Evolutionary conservation across 495 filamentous ascomycete genomes (phyloP).

Genomic region (Ascodesmis nigricans): DNA sequence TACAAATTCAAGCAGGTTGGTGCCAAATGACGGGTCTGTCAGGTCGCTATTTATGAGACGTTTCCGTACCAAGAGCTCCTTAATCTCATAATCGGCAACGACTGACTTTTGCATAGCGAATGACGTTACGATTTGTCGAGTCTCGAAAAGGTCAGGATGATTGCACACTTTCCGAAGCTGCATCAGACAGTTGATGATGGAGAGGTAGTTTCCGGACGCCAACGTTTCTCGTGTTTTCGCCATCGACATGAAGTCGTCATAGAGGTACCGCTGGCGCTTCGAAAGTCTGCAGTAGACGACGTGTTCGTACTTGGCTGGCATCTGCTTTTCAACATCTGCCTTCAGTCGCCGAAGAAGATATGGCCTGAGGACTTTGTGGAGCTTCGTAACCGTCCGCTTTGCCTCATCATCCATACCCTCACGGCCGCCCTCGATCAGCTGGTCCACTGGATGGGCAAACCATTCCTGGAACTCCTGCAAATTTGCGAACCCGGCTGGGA

Average conservation of each 20-base stretch:
- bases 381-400: constrained; percentile 63
- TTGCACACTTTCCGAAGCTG: constrained; percentile 96
- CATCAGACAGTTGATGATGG: constrained; percentile 97
- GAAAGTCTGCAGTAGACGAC: constrained; percentile 87
- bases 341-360: constrained; percentile 85
- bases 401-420: constrained; percentile 87
- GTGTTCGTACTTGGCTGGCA: constrained; percentile 95
- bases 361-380: constrained; percentile 80
- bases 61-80: constrained; percentile 47
- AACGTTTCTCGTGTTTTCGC: constrained; percentile 73
- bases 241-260: constrained; percentile 92
- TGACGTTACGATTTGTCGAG: constrained; percentile 91
- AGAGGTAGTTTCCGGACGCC: constrained; percentile 88
- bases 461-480: constrained; percentile 80
- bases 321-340: constrained; percentile 96
- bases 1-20: constrained; percentile 52
- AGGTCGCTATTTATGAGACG: constrained; percentile 42
- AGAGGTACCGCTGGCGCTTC: constrained; percentile 82
- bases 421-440: constrained; percentile 83
- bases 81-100: constrained; percentile 53
- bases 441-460: constrained; percentile 79
- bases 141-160: constrained; percentile 92
- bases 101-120: constrained; percentile 78
- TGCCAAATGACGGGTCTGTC: constrained; percentile 27
- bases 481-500: constrained; percentile 71